Evolutionary conservation across 768 basidiomycete species (phyloP).

Genomic region (Lactarius tabidus): DNA sequence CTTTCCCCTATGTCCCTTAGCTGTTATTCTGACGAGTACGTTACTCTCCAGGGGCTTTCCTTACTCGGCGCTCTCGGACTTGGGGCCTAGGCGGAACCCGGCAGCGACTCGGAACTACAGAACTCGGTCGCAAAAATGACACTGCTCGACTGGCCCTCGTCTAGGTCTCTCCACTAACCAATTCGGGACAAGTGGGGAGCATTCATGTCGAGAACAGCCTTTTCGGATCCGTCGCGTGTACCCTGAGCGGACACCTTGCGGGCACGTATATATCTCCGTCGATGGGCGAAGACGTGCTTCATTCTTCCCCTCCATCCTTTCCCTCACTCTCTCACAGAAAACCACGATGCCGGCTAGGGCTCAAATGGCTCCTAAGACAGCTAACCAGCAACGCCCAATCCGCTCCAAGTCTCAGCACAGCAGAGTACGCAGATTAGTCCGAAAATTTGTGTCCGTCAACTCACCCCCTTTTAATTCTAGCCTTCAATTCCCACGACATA

Average conservation of each 20-base stretch:
- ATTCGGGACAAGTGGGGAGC: conserved; percentile 1
- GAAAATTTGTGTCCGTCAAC: neutral
- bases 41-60: conserved; percentile 7
- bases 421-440: neutral
- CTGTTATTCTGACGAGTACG: neutral
- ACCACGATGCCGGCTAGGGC: neutral
- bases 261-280: conserved; percentile 7
- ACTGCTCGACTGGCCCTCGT: neutral
- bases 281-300: neutral
- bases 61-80: conserved; percentile 1
- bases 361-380: neutral
- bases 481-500: conserved; percentile 12
- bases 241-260: neutral
- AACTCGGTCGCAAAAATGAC: neutral
- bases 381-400: neutral
- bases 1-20: neutral
- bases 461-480: conserved; percentile 5
- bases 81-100: neutral
- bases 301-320: neutral
- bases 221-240: conserved; percentile 11
- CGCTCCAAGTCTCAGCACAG: neutral
- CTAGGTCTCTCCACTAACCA: neutral
- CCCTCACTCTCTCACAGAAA: neutral
- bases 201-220: conserved; percentile 2
- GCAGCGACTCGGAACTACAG: neutral